Evolutionary conservation across 345 rosid genomes (phyloP).

Genomic region (Odontarrhena argentea): DNA sequence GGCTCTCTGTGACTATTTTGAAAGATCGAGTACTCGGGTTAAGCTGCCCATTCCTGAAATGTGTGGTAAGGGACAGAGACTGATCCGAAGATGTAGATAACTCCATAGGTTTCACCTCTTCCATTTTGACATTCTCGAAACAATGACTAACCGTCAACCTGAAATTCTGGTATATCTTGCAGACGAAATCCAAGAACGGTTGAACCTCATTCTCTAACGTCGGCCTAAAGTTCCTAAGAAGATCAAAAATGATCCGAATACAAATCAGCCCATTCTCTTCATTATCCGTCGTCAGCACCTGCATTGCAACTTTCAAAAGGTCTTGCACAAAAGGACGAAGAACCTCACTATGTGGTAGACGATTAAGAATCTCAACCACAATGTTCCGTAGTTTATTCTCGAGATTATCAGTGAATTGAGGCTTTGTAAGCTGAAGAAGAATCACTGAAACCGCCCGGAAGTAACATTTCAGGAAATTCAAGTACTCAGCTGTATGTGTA

Average conservation of each 20-base stretch:
- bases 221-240: conserved; percentile 90
- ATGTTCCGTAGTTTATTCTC: conserved; percentile 92
- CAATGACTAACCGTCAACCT: conserved; percentile 79
- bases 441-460: conserved; percentile 77
- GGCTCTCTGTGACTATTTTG: conserved; percentile 96
- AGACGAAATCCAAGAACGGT: conserved; percentile 90
- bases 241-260: conserved; percentile 88
- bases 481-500: conserved; percentile 90
- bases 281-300: conserved; percentile 90
- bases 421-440: conserved; percentile 79
- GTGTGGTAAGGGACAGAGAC: conserved; percentile 28
- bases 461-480: conserved; percentile 89
- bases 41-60: conserved; percentile 64
- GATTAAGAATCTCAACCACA: conserved; percentile 87
- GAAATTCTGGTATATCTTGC: conserved; percentile 91
- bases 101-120: conserved; percentile 48
- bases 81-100: conserved; percentile 37
- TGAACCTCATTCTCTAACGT: conserved; percentile 88
- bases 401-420: conserved; percentile 74
- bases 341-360: conserved; percentile 95
- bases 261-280: conserved; percentile 96
- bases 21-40: conserved; percentile 90
- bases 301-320: conserved; percentile 95
- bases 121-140: conserved; percentile 67
- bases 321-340: conserved; percentile 98